Evolutionary conservation across 1,284 basidiomycete genomes (phyloP).

Genomic region (Rhizoctonia solani): DNA sequence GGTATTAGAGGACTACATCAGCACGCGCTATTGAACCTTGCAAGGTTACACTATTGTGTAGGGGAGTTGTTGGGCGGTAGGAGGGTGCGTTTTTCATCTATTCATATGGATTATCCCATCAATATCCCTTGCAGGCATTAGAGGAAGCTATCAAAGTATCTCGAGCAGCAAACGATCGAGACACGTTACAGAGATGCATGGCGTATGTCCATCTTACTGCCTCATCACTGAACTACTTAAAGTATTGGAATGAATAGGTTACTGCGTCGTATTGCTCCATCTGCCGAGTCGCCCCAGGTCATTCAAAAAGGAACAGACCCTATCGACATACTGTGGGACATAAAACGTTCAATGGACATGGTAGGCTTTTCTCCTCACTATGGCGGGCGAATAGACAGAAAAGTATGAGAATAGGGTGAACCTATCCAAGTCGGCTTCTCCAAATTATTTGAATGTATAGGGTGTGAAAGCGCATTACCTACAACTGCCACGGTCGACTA

Average conservation of each 20-base stretch:
- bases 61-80: slow-evolving; percentile 67
- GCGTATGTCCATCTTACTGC: slow-evolving; percentile 52
- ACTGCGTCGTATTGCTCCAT: slow-evolving; percentile 65
- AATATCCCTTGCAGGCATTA: slow-evolving; percentile 55
- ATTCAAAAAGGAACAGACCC: slow-evolving; percentile 69
- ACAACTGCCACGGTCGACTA: slow-evolving; percentile 59
- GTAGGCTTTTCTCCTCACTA: slow-evolving; percentile 44
- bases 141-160: slow-evolving; percentile 74
- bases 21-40: slow-evolving; percentile 74
- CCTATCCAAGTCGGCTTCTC: slow-evolving; percentile 67
- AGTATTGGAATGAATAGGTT: slow-evolving; percentile 42
- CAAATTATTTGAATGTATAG: slow-evolving; percentile 69
- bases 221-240: not conserved
- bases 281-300: slow-evolving; percentile 53
- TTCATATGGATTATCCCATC: not conserved
- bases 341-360: slow-evolving; percentile 63
- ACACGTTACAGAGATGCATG: slow-evolving; percentile 75
- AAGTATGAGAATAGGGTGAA: slow-evolving; percentile 59
- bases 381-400: not conserved
- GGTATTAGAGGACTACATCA: slow-evolving; percentile 70
- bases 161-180: slow-evolving; percentile 67
- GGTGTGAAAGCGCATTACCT: slow-evolving; percentile 55
- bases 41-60: slow-evolving; percentile 71
- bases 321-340: slow-evolving; percentile 72
- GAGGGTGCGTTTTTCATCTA: slow-evolving; percentile 52